Evolutionary conservation across 345 rosid genomes (phyloP), one percentile per base, ranked within the genome.

Genomic region (Trapa bicornis): DNA sequence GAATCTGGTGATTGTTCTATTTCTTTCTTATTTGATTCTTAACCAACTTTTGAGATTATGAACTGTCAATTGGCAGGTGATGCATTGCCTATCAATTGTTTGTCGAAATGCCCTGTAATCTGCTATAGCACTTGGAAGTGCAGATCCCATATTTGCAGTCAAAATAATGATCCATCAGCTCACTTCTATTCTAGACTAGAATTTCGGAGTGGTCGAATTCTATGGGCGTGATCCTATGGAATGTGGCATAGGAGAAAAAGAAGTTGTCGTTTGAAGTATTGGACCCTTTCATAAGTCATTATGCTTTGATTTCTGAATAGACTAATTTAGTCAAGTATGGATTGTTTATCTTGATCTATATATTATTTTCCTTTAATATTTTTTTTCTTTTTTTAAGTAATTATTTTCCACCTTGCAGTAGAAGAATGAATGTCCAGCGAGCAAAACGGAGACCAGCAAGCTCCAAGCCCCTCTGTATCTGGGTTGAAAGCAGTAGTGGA

Each of bases 401-500:
- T 35, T 36, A 47, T 6, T 45, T 10, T 35, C 32, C 61, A 57
- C 32, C 37, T 3, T 37, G 65, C 47, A 47, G 75, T 47, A 60
- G 35, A 61, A 29, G 5, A 72, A 81, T 84, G 5, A 72, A 81
- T 84, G 88, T 71, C 79, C 42, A 67, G 72, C 7, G 72, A 78
- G 67, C 80, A 78, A 65, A 45, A 76, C 6, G 83, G 72, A 60
- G 76, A 73, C 71, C 74, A 72, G 76, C 77, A 69, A 47, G 54
- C 54, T 61, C 33, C 73, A 7, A 71, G 68, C 58, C 74, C 74
- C 22, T 74, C 75, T 10, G 75, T 83, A 45, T 62, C 72, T 61
- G 72, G 85, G 43, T 74, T 84, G 32, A 65, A 32, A 14, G 84
- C 76, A 71, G 72, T 70, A 64, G 80, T 84, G 33, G 83, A 79